Base-by-base conservation (phyloP, 1,139 yeast genomes). In the Candida gigantensis region DNA sequence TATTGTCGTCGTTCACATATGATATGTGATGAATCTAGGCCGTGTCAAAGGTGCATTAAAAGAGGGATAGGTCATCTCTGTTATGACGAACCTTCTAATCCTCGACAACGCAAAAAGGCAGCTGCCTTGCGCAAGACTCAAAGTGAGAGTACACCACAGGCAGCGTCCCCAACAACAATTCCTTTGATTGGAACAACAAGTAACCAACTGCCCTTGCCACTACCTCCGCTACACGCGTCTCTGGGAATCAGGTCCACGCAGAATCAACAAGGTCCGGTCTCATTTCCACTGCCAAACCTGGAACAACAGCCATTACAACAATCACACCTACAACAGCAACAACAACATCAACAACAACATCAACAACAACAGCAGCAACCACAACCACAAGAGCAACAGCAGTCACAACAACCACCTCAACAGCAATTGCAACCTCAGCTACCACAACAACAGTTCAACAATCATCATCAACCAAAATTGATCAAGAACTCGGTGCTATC, bases 1-100 rank as follows among this genome's bases (percentile, higher is more conserved):
- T 90, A 87, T 55, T 90, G 97, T 55, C 75, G 97, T 33, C 68
- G 97, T 32, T 87, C 96, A 1, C 97, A 90, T 58, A 88, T 90
- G 94, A 86, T 89, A 21, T 90, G 97, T 62, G 96, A 89, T 56
- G 84, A 80, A 28, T 68, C 79, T 10, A 68, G 97, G 41, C 97
- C 97, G 2, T 90, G 97, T 57, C 77, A 81, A 36, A 67, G 97
- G 36, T 90, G 97, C 60, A 74, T 89, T 14, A 87, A 86, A 57
- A 68, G 97, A 46, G 88, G 87, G 28, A 90, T 90, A 30, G 94
- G 94, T 6, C 96, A 89, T 59, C 61, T 90, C 28, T 90, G 97
- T 53, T 87, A 82, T 45, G 96, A 87, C 52, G 95, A 85, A 52
- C 82, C 84, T 1, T 62, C 77, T 4, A 66, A 67, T 42, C 47